Conservation (phyloP, 148 eudicot genomes). For the Nyssa sinensis region DNA sequence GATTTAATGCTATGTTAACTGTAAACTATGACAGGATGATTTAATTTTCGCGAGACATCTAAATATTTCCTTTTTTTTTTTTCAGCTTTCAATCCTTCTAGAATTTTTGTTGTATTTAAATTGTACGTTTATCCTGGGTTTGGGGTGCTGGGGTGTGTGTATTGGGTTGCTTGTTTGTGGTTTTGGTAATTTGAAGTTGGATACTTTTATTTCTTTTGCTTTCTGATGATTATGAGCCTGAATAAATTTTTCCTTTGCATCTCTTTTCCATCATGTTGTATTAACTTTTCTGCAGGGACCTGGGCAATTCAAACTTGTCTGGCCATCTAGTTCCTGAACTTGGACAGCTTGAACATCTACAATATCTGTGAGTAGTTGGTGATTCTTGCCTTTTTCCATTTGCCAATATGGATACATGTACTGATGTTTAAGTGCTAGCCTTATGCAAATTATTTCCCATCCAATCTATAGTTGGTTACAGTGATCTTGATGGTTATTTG, state of each 20-base stretch:
- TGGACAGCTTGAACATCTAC: constrained; percentile 83
- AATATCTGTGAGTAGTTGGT: constrained; percentile 68
- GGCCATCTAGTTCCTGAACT: constrained; percentile 91
- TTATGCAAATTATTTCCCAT: background rate
- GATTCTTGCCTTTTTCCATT: background rate
- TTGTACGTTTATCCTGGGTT: too few species aligned
- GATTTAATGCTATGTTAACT: too few species aligned
- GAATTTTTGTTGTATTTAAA: too few species aligned
- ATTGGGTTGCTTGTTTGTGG: background rate
- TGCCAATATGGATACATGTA: background rate
- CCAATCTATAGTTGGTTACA: background rate
- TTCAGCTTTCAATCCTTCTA: too few species aligned
- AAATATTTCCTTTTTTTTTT: too few species aligned
- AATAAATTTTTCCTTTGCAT: background rate
- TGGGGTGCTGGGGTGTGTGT: too few species aligned
- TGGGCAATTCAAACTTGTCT: constrained; percentile 78
- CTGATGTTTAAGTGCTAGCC: background rate
- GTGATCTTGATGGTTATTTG: too few species aligned
- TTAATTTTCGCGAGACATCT: too few species aligned
- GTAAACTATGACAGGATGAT: too few species aligned
- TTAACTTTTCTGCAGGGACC: constrained; percentile 58
- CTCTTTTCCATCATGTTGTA: background rate
- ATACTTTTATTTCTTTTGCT: too few species aligned
- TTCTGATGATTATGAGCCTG: background rate
- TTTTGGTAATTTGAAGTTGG: too few species aligned